phyloP scores from a whole-genome alignment of 331 rosid genomes.

The Saraca asoca region DNA sequence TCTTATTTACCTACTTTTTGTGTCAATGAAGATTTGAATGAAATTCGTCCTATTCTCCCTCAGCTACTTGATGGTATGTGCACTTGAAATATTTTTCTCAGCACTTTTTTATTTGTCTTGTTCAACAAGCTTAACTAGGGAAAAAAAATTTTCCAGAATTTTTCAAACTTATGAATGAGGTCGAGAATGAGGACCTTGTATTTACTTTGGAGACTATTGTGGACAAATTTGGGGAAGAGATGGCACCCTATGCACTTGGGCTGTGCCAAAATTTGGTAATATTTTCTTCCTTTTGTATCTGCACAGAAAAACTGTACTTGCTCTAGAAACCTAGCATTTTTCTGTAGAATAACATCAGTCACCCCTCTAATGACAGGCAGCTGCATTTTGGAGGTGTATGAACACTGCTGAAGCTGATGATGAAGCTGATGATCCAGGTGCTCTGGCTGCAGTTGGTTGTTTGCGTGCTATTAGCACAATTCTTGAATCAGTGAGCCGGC shows the following conservation, averaged over 20 bases:
- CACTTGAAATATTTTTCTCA: neutral
- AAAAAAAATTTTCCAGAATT: slow-evolving; percentile 53
- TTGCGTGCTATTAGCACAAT: slow-evolving; percentile 96
- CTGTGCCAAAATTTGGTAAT: slow-evolving; percentile 88
- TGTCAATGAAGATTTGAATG: slow-evolving; percentile 74
- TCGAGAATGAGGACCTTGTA: slow-evolving; percentile 96
- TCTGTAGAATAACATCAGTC: slow-evolving; percentile 11
- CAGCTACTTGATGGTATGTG: slow-evolving; percentile 92
- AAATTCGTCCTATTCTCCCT: slow-evolving; percentile 90
- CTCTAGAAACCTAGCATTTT: slow-evolving; percentile 5
- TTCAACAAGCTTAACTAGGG: slow-evolving; percentile 27
- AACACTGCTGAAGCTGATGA: slow-evolving; percentile 87
- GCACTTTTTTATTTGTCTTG: slow-evolving; percentile 17
- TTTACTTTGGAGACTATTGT: slow-evolving; percentile 97
- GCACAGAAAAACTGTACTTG: slow-evolving; percentile 8
- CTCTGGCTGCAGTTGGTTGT: slow-evolving; percentile 96
- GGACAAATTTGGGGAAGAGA: slow-evolving; percentile 96
- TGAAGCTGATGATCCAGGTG: slow-evolving; percentile 89
- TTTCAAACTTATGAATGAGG: slow-evolving; percentile 94
- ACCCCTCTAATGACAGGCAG: slow-evolving; percentile 56
- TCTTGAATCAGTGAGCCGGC: slow-evolving; percentile 97
- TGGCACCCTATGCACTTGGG: slow-evolving; percentile 97
- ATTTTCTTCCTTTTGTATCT: slow-evolving; percentile 24
- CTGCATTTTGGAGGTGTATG: slow-evolving; percentile 99
- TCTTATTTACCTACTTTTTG: neutral